These are phyloP conservation scores for Tricholoma furcatifolium DNA, from an alignment of 768 basidiomycete species.

Conservation along the genomic window DNA sequence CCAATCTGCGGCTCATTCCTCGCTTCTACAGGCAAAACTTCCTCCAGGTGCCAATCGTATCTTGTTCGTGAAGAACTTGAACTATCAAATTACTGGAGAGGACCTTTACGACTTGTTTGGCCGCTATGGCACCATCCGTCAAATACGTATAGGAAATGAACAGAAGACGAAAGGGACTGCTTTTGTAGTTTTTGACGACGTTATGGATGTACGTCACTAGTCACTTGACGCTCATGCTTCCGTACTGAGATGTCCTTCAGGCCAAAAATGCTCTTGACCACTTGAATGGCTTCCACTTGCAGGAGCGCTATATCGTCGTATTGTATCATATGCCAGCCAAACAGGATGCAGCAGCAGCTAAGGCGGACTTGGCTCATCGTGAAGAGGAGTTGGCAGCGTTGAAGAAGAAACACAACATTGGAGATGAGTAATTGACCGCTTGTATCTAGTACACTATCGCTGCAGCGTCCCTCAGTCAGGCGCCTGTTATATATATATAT, in stretches of 20 bases:
- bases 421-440: slow-evolving; percentile 54
- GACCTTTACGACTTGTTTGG: slow-evolving; percentile 97
- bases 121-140: slow-evolving; percentile 94
- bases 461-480: slow-evolving; percentile 7
- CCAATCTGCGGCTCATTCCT: not conserved
- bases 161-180: slow-evolving; percentile 94
- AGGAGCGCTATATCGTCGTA: slow-evolving; percentile 98
- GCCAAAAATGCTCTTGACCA: slow-evolving; percentile 97
- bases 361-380: slow-evolving; percentile 86
- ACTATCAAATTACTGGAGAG: slow-evolving; percentile 89
- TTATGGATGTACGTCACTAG: slow-evolving; percentile 78
- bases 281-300: slow-evolving; percentile 96
- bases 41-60: slow-evolving; percentile 91
- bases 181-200: slow-evolving; percentile 94
- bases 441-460: slow-evolving; percentile 16
- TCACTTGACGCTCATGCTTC: not conserved
- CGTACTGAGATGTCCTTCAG: slow-evolving; percentile 26
- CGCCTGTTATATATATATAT: slow-evolving; percentile 1
- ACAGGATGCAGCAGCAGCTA: slow-evolving; percentile 90
- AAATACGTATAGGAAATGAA: slow-evolving; percentile 91
- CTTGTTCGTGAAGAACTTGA: slow-evolving; percentile 90
- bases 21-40: slow-evolving; percentile 63
- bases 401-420: slow-evolving; percentile 86
- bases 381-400: slow-evolving; percentile 88
- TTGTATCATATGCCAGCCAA: slow-evolving; percentile 98